phyloP scores from a whole-genome alignment of 75 land plant species.

The Cupressus sempervirens region DNA sequence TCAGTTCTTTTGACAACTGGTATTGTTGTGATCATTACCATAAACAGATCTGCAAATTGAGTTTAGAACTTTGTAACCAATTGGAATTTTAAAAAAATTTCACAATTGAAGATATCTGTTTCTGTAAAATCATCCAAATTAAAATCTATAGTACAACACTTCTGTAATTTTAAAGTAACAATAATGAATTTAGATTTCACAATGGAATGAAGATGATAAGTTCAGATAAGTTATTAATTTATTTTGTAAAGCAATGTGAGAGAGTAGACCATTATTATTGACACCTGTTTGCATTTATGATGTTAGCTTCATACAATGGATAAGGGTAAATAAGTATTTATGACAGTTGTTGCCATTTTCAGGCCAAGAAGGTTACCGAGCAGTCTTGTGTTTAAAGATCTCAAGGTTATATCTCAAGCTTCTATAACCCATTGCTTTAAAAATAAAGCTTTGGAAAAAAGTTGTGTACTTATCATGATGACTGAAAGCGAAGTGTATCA shows the following conservation, averaged over 20 bases:
- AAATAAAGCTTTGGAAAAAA: too few relatives aligned
- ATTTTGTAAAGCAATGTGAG: neutral
- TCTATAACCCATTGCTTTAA: too few relatives aligned
- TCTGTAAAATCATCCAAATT: neutral
- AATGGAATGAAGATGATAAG: neutral
- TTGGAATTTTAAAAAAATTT: neutral
- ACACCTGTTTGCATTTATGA: too few relatives aligned
- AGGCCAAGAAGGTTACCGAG: too few relatives aligned
- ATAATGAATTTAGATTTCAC: neutral
- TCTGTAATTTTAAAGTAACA: neutral
- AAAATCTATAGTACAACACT: neutral
- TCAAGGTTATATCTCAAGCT: too few relatives aligned
- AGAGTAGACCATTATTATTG: too few relatives aligned
- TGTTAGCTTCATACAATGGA: too few relatives aligned
- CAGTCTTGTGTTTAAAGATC: too few relatives aligned
- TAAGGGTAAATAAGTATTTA: too few relatives aligned
- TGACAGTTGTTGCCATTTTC: too few relatives aligned
- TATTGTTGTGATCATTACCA: neutral
- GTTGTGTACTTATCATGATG: too few relatives aligned
- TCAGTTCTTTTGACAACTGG: neutral
- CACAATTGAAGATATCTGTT: neutral
- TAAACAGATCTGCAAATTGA: neutral
- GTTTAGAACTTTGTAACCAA: neutral
- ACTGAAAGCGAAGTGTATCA: too few relatives aligned
- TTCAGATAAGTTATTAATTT: neutral